Percentiles rank a stretch among this genome's conserved stretches.
These are phyloP conservation scores for Endocarpon pusillum DNA, from an alignment of 495 filamentous ascomycete species.

Conservation along the genomic window DNA sequence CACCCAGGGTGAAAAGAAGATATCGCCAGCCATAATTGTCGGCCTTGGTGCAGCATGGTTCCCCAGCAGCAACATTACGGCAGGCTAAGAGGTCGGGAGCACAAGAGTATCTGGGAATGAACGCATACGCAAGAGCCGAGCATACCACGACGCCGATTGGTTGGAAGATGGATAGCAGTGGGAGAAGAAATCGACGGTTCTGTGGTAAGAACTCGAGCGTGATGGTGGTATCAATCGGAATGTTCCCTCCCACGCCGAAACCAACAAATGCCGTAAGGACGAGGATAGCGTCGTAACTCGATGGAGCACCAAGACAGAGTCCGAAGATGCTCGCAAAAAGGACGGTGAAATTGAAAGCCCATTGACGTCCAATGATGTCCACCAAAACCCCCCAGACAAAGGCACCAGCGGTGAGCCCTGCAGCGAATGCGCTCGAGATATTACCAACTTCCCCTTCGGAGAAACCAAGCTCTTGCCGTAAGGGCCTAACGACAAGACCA, in stretches of 20 bases:
- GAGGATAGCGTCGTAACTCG: conserved; percentile 22
- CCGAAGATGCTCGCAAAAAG: conserved; percentile 29
- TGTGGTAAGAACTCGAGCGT: conserved; percentile 29
- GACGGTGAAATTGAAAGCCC: conserved; percentile 33
- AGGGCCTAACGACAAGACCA: conserved; percentile 23
- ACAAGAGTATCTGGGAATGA: conserved; percentile 24
- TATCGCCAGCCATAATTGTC: conserved; percentile 41
- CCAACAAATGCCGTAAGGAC: conserved; percentile 29
- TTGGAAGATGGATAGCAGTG: conserved; percentile 30
- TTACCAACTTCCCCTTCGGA: conserved; percentile 13
- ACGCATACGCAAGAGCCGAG: conserved; percentile 27
- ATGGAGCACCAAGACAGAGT: conserved; percentile 22
- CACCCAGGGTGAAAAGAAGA: conserved; percentile 39
- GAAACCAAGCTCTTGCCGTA: conserved; percentile 24
- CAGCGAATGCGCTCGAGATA: conserved; percentile 15
- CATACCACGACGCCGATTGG: conserved; percentile 28
- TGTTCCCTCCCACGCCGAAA: conserved; percentile 32
- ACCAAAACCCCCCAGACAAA: conserved; percentile 32
- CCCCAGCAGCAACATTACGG: conserved; percentile 13
- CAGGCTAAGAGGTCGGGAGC: conserved; percentile 18
- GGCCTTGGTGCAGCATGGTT: conserved; percentile 26
- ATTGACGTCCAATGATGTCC: conserved; percentile 31
- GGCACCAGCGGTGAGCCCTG: conserved; percentile 23
- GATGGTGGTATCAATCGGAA: conserved; percentile 34
- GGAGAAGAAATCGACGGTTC: conserved; percentile 28